Base-by-base conservation (phyloP, 768 basidiomycete genomes). In the Pulveroboletus sp. region DNA sequence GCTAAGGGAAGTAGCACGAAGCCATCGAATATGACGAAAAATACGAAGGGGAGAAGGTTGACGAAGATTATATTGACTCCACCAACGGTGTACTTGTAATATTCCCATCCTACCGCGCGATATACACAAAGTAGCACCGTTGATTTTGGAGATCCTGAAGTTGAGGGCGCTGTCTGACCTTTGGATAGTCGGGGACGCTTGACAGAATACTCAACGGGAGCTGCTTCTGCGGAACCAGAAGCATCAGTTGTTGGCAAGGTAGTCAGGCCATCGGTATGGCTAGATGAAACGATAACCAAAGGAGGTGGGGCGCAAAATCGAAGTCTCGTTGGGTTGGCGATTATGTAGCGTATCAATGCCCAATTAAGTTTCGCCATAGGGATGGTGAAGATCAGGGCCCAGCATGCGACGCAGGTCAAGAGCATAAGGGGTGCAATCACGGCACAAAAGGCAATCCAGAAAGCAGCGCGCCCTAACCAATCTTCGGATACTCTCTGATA, bases 61-160 rank as follows among this genome's bases (percentile, higher is more conserved):
- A 99, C 82, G 69, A 99, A 98, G 51, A 98, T 70, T 66, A 99
- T 97, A 76, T 99, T 99, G 56, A 98, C 94, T 16, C 97, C 97
- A 17, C 97, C 93, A 42, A 99, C 80, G 6, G 97, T 99, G 66
- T 99, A 99, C 76, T 99, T 99, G 86, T 90, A 97, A 71, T 97
- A 98, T 66, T 94, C 79, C 60, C 82, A 73, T 2, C 95, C 97
- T 44, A 85, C 76, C 1, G 97, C 97, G 20, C 84, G 84, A 67
- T 98, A 98, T 5, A 88, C 95, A 71, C 97, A 99, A 24, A 99
- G 80, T 23, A 99, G 74, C 6, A 99, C 89, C 0, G 90, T 97
- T 36, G 92, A 88, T 29, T 77, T 79, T 2, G 86, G 85, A n/a
- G 80, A 82, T 17, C 87, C 87, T 11, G 79, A 80, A 21, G 51